Evolutionary conservation across 306 rosid species (phyloP).

Genomic region (Arachis hypogaea): DNA sequence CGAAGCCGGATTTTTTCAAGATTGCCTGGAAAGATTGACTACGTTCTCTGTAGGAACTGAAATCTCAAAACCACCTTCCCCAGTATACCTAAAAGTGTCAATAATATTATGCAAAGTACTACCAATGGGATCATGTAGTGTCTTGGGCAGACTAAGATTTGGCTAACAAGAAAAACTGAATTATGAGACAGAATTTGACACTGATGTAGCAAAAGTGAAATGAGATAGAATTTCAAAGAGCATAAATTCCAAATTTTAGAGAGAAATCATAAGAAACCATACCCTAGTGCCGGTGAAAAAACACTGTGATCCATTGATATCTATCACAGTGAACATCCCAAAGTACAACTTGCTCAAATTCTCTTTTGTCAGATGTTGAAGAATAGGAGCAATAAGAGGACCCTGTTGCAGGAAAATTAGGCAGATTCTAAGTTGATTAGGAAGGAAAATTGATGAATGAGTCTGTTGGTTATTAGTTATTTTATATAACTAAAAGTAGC

Average conservation of each 20-base stretch:
- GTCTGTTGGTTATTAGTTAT: background rate
- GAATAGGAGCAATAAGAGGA: constrained; percentile 86
- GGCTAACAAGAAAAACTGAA: background rate
- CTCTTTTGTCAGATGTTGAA: constrained; percentile 79
- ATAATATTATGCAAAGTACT: constrained; percentile 30
- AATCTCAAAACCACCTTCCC: constrained; percentile 99
- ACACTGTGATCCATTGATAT: constrained; percentile 70
- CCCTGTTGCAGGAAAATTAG: constrained; percentile 56
- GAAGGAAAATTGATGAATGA: background rate
- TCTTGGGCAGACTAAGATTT: no score
- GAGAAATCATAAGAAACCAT: constrained; percentile 37
- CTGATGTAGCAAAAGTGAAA: background rate
- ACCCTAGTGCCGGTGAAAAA: constrained; percentile 90
- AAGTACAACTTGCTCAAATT: constrained; percentile 82
- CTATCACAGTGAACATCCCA: constrained; percentile 72
- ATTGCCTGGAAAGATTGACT: constrained; percentile 88
- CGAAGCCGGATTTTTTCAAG: constrained; percentile 72
- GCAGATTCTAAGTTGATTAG: background rate
- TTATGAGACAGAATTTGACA: background rate
- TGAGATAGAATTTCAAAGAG: constrained; percentile 4
- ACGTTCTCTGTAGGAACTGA: constrained; percentile 91
- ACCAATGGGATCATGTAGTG: background rate
- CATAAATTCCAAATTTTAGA: constrained; percentile 17
- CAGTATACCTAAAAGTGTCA: constrained; percentile 79
- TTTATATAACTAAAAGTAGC: no score